Percentiles rank a stretch among this genome's conserved stretches.
These are phyloP conservation scores for Pyrenochaeta sp. DNA, from an alignment of 2,329 filamentous ascomycete genomes.

Conservation along the genomic window DNA sequence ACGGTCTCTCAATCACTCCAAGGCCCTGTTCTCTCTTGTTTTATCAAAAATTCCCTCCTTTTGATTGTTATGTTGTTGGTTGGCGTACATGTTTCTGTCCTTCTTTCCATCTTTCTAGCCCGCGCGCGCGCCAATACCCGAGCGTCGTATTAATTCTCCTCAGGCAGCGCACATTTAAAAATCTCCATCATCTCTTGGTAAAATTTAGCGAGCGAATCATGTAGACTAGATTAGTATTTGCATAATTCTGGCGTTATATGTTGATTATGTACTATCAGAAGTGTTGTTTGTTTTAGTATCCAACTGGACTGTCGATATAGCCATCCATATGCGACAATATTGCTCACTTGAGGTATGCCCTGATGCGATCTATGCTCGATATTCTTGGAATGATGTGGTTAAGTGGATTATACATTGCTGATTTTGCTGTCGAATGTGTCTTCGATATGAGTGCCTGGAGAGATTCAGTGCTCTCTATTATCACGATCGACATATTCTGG, in stretches of 20 bases:
- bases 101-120: neutral
- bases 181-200: neutral
- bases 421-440: too few species aligned
- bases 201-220: conserved; percentile 1
- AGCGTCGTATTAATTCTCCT: neutral
- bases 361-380: too few species aligned
- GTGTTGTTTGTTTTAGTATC: too few species aligned
- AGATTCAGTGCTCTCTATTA: too few species aligned
- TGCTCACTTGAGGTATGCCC: too few species aligned
- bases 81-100: neutral
- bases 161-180: neutral
- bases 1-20: neutral
- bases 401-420: too few species aligned
- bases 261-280: neutral
- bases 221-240: conserved; percentile 12
- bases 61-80: neutral
- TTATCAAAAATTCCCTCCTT: neutral
- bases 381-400: too few species aligned
- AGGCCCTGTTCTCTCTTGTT: neutral
- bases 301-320: too few species aligned
- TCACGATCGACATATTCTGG: too few species aligned
- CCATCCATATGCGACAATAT: too few species aligned
- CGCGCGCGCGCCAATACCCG: neutral
- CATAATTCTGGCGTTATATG: neutral
- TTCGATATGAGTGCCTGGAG: too few species aligned